Conservation (phyloP, 345 rosid genomes). For the Lepidium africanum region DNA sequence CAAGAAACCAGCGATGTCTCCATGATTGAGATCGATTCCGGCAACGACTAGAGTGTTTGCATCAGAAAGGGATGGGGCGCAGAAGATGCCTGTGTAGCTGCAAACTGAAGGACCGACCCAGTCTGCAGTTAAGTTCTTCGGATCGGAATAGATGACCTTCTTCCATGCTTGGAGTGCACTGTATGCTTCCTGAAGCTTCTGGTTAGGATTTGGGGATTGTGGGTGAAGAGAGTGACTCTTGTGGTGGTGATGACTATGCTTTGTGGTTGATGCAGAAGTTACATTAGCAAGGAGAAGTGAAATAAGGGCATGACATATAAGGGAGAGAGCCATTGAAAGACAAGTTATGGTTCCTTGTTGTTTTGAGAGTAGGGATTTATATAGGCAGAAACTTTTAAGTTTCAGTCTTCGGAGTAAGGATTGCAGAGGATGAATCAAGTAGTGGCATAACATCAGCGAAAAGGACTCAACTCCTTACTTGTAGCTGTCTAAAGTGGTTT, state of each 20-base stretch:
- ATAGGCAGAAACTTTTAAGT: slow-evolving; percentile 13
- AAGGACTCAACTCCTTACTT: slow-evolving; percentile 64
- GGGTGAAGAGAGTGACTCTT: slow-evolving; percentile 24
- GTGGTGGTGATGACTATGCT: slow-evolving; percentile 34
- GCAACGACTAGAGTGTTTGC: slow-evolving; percentile 48
- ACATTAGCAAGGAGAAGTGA: slow-evolving; percentile 21
- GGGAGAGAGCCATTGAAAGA: slow-evolving; percentile 12
- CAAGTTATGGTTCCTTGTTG: slow-evolving; percentile 11
- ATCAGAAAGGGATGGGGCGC: slow-evolving; percentile 48
- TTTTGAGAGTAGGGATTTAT: slow-evolving; percentile 14
- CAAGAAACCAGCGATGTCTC: slow-evolving; percentile 71
- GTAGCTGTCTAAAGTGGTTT: slow-evolving; percentile 70
- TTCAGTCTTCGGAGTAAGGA: slow-evolving; percentile 37
- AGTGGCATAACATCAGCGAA: slow-evolving; percentile 29
- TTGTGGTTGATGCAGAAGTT: slow-evolving; percentile 36
- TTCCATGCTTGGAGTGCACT: slow-evolving; percentile 72
- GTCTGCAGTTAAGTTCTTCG: slow-evolving; percentile 56
- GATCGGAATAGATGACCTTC: slow-evolving; percentile 76
- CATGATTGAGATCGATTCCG: slow-evolving; percentile 66
- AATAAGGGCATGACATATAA: slow-evolving; percentile 18
- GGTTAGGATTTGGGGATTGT: slow-evolving; percentile 21
- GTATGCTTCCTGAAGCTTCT: slow-evolving; percentile 63
- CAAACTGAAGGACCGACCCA: slow-evolving; percentile 80
- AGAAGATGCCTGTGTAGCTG: slow-evolving; percentile 56
- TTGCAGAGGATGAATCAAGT: slow-evolving; percentile 27